Conservation (phyloP, 345 rosid species). For the Eutrema japonicum region DNA sequence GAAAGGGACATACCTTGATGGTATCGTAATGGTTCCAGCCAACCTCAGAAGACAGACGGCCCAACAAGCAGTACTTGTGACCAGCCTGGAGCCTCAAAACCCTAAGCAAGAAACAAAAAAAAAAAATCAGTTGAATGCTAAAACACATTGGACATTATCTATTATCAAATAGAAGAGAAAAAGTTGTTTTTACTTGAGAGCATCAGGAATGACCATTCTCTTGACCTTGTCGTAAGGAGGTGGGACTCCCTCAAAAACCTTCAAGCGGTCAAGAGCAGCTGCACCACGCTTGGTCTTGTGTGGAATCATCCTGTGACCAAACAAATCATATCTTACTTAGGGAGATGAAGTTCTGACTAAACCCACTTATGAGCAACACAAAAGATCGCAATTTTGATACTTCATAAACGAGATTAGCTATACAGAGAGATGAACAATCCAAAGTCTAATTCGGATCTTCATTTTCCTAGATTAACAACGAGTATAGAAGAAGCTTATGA, state of each 20-base stretch:
- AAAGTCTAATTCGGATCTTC: background rate
- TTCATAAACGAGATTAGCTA: background rate
- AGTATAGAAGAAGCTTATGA: background rate
- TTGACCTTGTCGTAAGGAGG: constrained; percentile 81
- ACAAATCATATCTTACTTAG: background rate
- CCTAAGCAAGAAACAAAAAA: constrained; percentile 44
- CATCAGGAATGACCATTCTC: constrained; percentile 93
- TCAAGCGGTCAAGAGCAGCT: constrained; percentile 76
- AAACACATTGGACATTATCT: background rate
- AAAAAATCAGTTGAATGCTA: background rate
- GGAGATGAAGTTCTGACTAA: background rate
- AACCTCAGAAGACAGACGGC: constrained; percentile 74
- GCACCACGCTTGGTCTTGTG: constrained; percentile 93
- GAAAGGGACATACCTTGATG: constrained; percentile 58
- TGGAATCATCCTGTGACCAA: constrained; percentile 67
- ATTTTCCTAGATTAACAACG: background rate
- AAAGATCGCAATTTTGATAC: background rate
- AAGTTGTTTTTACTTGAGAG: constrained; percentile 64
- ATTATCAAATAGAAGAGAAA: background rate
- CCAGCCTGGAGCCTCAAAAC: constrained; percentile 92
- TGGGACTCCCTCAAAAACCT: constrained; percentile 80
- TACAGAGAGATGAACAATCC: background rate
- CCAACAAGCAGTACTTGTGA: constrained; percentile 81
- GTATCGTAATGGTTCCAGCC: constrained; percentile 92
- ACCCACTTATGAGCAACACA: background rate